Percentiles rank a stretch among this genome's conserved stretches.
Conservation (phyloP, 2,329 filamentous ascomycete genomes). For the Pleurostoma richardsiae region DNA sequence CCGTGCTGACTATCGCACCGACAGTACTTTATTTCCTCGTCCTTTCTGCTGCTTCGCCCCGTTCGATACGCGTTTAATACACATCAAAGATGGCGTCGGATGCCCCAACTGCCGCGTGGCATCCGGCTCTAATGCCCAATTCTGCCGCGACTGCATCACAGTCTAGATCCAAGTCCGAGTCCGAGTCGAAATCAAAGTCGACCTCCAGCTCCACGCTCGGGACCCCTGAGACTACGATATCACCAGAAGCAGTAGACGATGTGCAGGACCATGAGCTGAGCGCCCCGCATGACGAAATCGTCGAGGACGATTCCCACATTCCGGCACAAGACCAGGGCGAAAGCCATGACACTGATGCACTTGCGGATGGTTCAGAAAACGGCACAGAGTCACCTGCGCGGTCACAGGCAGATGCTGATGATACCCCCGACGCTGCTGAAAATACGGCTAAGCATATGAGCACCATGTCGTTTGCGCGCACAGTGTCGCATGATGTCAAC, state of each 20-base stretch:
- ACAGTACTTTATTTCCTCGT: constrained; percentile 3
- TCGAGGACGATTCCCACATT: no score
- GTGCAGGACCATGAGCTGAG: no score
- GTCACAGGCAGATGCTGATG: constrained; percentile 5
- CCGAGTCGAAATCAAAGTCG: no score
- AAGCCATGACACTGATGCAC: background rate
- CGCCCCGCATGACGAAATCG: no score
- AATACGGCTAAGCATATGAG: constrained; percentile 49
- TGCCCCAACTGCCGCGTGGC: constrained; percentile 38
- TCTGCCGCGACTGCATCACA: constrained; percentile 13
- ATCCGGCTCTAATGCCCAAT: constrained; percentile 48
- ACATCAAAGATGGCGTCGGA: constrained; percentile 34
- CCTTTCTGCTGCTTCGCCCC: constrained; percentile 9
- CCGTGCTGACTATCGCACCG: background rate
- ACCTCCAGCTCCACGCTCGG: no score
- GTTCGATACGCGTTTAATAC: constrained; percentile 4
- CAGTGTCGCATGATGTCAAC: constrained; percentile 57
- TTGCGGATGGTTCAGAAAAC: no score
- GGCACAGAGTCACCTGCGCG: no score
- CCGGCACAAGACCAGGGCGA: background rate
- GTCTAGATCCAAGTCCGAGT: background rate
- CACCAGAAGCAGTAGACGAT: no score
- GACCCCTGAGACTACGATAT: no score
- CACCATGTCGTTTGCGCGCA: constrained; percentile 59
- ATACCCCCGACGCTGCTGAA: constrained; percentile 1